Evolutionary conservation across 495 filamentous ascomycete species (phyloP).

Genomic region (Trichoderma gamsii): DNA sequence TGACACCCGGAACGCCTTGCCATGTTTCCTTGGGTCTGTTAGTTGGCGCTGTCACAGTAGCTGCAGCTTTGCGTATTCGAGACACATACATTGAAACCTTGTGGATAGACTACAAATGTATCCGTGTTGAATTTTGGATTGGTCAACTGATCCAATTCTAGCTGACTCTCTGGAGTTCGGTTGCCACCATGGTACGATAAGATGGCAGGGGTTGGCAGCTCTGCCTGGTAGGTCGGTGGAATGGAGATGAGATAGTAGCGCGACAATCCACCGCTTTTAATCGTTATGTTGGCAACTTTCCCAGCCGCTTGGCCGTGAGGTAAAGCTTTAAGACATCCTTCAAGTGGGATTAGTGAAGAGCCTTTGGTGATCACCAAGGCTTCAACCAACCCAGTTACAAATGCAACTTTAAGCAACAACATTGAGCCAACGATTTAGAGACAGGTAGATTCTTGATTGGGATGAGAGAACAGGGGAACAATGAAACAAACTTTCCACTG

Average conservation of each 20-base stretch:
- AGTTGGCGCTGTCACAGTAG: not conserved
- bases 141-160: conserved; percentile 35
- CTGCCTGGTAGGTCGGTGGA: conserved; percentile 37
- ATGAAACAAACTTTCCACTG: not conserved
- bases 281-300: conserved; percentile 15
- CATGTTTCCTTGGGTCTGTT: conserved; percentile 17
- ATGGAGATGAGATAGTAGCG: conserved; percentile 36
- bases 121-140: conserved; percentile 35
- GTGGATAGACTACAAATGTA: conserved; percentile 39
- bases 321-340: not conserved
- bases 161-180: conserved; percentile 28
- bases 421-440: not conserved
- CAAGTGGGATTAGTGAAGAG: not conserved
- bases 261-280: conserved; percentile 16
- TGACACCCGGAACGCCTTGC: conserved; percentile 20
- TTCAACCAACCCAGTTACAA: not conserved
- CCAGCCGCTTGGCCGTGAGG: not conserved
- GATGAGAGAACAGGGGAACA: not conserved
- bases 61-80: not conserved
- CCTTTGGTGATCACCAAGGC: not conserved
- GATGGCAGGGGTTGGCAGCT: conserved; percentile 2
- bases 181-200: not conserved
- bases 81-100: conserved; percentile 34
- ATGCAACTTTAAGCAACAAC: not conserved
- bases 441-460: conserved; percentile 1